Conservation (phyloP, 2,329 filamentous ascomycete species). For the Hymenoscyphus linearis region DNA sequence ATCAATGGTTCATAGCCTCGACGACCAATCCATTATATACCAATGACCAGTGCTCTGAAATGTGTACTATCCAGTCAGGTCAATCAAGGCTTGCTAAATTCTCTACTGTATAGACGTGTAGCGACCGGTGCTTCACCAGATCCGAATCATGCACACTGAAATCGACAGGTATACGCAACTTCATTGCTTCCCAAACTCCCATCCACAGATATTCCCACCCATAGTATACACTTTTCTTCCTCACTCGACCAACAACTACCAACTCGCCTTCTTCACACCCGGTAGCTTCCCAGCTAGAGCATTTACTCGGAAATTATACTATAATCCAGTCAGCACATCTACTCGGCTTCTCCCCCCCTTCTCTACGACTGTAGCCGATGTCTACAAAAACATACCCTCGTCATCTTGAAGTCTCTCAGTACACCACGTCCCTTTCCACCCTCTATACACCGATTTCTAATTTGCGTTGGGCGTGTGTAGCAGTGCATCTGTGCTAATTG, state of each 20-base stretch:
- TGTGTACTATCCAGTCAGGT: too few species aligned
- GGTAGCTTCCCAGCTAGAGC: slow-evolving; percentile 81
- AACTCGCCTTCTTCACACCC: slow-evolving; percentile 93
- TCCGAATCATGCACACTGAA: background rate
- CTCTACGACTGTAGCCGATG: background rate
- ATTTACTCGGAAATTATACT: slow-evolving; percentile 93
- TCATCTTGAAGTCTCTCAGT: slow-evolving; percentile 88
- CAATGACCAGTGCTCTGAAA: too few species aligned
- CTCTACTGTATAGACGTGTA: too few species aligned
- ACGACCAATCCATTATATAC: too few species aligned
- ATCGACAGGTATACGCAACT: background rate
- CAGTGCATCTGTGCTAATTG: slow-evolving; percentile 92
- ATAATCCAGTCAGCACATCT: slow-evolving; percentile 21
- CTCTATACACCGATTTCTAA: slow-evolving; percentile 87
- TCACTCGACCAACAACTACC: slow-evolving; percentile 53
- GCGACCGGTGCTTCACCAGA: too few species aligned
- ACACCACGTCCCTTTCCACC: slow-evolving; percentile 88
- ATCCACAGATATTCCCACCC: background rate
- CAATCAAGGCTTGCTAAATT: too few species aligned
- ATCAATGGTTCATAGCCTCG: too few species aligned
- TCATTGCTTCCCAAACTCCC: background rate
- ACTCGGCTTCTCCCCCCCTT: background rate
- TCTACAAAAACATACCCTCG: slow-evolving; percentile 62
- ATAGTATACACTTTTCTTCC: background rate
- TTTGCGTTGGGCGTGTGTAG: slow-evolving; percentile 90